These are phyloP conservation scores for Cladosporium sp. DNA, from an alignment of 2,329 filamentous ascomycete genomes.

Conservation along the genomic window DNA sequence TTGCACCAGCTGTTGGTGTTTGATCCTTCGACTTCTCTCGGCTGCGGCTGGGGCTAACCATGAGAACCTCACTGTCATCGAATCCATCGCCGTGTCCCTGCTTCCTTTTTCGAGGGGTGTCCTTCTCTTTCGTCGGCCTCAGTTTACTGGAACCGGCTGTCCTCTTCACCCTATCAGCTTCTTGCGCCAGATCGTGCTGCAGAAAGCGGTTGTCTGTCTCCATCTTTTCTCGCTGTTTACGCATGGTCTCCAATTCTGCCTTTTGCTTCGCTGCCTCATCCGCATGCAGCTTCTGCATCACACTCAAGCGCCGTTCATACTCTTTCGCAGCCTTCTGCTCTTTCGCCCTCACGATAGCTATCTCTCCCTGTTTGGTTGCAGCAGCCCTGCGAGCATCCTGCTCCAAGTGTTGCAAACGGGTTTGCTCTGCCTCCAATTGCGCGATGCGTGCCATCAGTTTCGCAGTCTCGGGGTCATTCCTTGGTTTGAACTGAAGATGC, in stretches of 20 bases:
- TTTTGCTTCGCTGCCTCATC: constrained; percentile 63
- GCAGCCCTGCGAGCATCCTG: constrained; percentile 46
- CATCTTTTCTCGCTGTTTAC: constrained; percentile 60
- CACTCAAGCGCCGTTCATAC: constrained; percentile 59
- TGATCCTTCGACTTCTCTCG: constrained; percentile 45
- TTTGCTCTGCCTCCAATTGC: constrained; percentile 43
- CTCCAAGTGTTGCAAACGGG: constrained; percentile 35
- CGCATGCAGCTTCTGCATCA: constrained; percentile 58
- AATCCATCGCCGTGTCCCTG: constrained; percentile 62
- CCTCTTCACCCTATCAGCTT: constrained; percentile 51
- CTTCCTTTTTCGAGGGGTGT: constrained; percentile 27
- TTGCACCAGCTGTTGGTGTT: constrained; percentile 60
- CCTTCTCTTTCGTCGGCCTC: constrained; percentile 16
- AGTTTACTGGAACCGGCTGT: constrained; percentile 21
- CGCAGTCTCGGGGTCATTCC: constrained; percentile 20
- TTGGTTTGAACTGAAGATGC: constrained; percentile 14
- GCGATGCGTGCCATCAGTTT: constrained; percentile 41
- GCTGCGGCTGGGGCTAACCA: constrained; percentile 34
- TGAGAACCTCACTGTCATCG: constrained; percentile 58
- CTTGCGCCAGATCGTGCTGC: constrained; percentile 66
- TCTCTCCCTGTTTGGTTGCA: constrained; percentile 65
- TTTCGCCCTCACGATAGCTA: constrained; percentile 69
- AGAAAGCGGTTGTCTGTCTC: constrained; percentile 69
- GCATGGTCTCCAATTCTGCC: constrained; percentile 59
- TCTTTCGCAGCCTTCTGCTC: constrained; percentile 58